A percentile compares a stretch with the other conserved stretches of the same genome.
Evolutionary conservation across 1,284 basidiomycete genomes (phyloP).

Genomic region (Ganoderma sp.): DNA sequence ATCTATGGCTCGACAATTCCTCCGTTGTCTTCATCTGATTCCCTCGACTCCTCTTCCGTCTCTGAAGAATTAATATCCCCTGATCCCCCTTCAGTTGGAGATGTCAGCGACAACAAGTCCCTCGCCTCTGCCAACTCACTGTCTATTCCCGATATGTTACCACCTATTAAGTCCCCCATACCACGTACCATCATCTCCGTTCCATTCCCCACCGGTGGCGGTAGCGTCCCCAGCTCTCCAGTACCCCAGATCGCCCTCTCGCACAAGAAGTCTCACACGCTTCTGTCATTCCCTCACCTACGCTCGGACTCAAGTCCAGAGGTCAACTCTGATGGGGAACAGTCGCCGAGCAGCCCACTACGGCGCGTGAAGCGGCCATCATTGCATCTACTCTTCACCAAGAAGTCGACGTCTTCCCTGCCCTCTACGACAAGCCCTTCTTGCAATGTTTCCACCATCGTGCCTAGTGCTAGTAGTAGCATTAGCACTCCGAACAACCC

Average conservation of each 20-base stretch:
- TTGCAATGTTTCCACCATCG: conserved; percentile 18
- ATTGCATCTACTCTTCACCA: conserved; percentile 45
- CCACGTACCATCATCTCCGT: conserved; percentile 33
- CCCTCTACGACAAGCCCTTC: conserved; percentile 23
- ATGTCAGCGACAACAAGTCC: conserved; percentile 22
- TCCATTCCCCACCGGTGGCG: conserved; percentile 48
- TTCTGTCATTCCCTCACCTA: conserved; percentile 44
- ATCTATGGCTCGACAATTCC: conserved; percentile 44
- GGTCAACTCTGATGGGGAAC: conserved; percentile 15
- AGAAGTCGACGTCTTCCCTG: conserved; percentile 42
- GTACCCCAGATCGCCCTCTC: conserved; percentile 41
- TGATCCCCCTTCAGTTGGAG: conserved; percentile 37
- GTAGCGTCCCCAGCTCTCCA: conserved; percentile 41
- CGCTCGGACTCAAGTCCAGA: conserved; percentile 34
- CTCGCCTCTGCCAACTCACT: conserved; percentile 33
- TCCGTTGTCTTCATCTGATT: conserved; percentile 53
- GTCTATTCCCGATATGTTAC: conserved; percentile 39
- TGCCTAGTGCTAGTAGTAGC: conserved; percentile 43
- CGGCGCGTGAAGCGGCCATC: conserved; percentile 45
- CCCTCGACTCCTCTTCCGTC: conserved; percentile 49
- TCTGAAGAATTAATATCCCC: conserved; percentile 46
- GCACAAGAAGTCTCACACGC: conserved; percentile 46
- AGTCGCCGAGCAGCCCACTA: conserved; percentile 26
- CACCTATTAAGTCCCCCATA: conserved; percentile 34
- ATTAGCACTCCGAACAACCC: conserved; percentile 40